A percentile compares a stretch with the other conserved stretches of the same genome.
Conservation (phyloP, 202 grass and related monocot species). For the Setaria viridis region DNA sequence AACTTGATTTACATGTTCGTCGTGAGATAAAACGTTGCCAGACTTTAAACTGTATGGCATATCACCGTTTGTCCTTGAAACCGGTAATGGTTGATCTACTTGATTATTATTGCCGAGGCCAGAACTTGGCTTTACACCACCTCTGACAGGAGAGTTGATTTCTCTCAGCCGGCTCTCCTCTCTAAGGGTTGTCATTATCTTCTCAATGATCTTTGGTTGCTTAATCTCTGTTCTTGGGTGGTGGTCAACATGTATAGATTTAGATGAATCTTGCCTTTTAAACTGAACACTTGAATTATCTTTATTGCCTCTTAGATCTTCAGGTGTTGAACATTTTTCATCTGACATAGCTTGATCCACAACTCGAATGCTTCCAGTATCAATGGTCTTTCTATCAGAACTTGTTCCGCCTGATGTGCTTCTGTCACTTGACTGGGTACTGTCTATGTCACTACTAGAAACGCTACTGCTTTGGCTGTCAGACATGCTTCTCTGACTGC, state of each 20-base stretch:
- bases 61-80: constrained; percentile 55
- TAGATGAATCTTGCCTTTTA: constrained; percentile 70
- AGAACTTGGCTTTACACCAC: constrained; percentile 50
- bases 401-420: constrained; percentile 54
- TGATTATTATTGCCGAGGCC: constrained; percentile 50
- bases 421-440: constrained; percentile 66
- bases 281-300: constrained; percentile 42
- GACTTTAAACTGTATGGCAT: constrained; percentile 52
- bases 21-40: constrained; percentile 48
- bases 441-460: constrained; percentile 84
- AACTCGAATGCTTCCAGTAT: constrained; percentile 49
- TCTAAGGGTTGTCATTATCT: constrained; percentile 80
- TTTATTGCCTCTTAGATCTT: constrained; percentile 54
- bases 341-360: constrained; percentile 33
- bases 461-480: constrained; percentile 90
- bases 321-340: constrained; percentile 39
- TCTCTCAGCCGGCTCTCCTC: constrained; percentile 74
- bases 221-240: constrained; percentile 61
- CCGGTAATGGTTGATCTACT: constrained; percentile 55
- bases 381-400: constrained; percentile 48
- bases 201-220: constrained; percentile 78
- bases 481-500: constrained; percentile 63
- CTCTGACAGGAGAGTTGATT: constrained; percentile 65
- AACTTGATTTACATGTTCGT: constrained; percentile 51
- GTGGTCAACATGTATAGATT: constrained; percentile 54